Conservation (phyloP, 148 eudicot species). For the Oxyria digyna region DNA sequence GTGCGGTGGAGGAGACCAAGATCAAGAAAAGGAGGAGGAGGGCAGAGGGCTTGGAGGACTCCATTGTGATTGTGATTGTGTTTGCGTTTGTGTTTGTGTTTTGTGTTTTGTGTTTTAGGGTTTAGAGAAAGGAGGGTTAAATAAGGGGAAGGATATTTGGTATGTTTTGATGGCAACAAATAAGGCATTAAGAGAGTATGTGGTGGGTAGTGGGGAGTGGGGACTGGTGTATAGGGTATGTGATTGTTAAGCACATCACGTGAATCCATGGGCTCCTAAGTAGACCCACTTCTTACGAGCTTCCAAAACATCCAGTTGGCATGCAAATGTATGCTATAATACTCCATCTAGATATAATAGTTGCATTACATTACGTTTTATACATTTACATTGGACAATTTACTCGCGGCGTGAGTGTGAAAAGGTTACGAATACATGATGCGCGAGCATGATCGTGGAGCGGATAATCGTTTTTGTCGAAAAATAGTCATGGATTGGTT, state of each 20-base stretch:
- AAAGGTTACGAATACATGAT: too few species aligned
- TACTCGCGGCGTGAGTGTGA: too few species aligned
- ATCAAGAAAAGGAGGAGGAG: conserved; percentile 55
- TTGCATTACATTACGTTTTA: too few species aligned
- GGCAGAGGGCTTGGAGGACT: conserved; percentile 41
- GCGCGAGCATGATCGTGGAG: too few species aligned
- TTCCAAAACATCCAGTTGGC: conserved; percentile 4
- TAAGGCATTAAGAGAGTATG: background rate
- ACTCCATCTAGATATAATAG: too few species aligned
- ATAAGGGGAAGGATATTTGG: background rate
- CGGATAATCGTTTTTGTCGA: too few species aligned
- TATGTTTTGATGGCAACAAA: background rate
- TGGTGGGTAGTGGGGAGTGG: background rate
- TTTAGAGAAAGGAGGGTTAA: background rate
- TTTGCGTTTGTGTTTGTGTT: background rate
- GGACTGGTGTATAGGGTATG: background rate
- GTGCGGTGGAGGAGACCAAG: conserved; percentile 38
- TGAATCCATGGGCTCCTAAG: conserved; percentile 5
- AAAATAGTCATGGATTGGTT: too few species aligned
- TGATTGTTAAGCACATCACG: conserved; percentile 6
- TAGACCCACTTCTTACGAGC: background rate
- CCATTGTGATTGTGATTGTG: conserved; percentile 37
- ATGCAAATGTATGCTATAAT: background rate
- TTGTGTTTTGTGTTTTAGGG: background rate
- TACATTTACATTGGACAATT: too few species aligned